These are phyloP conservation scores for Pelargonium citronellum DNA, from an alignment of 441 rosid genomes.

Conservation along the genomic window DNA sequence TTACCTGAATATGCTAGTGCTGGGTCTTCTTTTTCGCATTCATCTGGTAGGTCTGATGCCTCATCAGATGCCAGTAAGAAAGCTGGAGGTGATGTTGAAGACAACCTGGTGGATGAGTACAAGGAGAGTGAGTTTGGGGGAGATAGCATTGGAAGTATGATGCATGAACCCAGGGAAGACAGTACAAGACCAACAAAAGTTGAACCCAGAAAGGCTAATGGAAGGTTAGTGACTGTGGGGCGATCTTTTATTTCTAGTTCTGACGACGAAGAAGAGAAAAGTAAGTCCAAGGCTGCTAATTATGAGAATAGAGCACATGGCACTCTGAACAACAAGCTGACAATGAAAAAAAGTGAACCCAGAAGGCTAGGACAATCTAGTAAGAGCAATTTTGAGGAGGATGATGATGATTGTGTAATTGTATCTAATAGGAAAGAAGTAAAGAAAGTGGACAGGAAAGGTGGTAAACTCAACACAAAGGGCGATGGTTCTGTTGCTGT, in stretches of 20 bases:
- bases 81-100: slow-evolving; percentile 14
- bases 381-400: slow-evolving; percentile 24
- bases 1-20: slow-evolving; percentile 36
- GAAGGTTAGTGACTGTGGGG: slow-evolving; percentile 36
- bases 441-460: slow-evolving; percentile 25
- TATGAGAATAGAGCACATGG: background rate
- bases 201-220: slow-evolving; percentile 27
- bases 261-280: slow-evolving; percentile 23
- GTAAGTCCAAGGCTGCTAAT: background rate
- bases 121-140: slow-evolving; percentile 22
- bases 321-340: background rate
- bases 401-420: slow-evolving; percentile 44
- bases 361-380: background rate
- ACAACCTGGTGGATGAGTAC: slow-evolving; percentile 22
- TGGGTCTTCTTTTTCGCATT: slow-evolving; percentile 42
- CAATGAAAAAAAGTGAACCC: background rate
- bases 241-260: slow-evolving; percentile 32
- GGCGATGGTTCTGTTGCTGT: slow-evolving; percentile 22
- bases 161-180: slow-evolving; percentile 25
- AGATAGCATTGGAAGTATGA: slow-evolving; percentile 21
- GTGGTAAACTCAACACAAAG: slow-evolving; percentile 23
- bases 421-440: slow-evolving; percentile 29
- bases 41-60: slow-evolving; percentile 28
- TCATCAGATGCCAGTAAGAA: slow-evolving; percentile 22
- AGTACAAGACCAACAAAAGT: slow-evolving; percentile 24